These are phyloP conservation scores for Diaporthe sp. DNA, from an alignment of 2,329 filamentous ascomycete genomes.

Conservation along the genomic window DNA sequence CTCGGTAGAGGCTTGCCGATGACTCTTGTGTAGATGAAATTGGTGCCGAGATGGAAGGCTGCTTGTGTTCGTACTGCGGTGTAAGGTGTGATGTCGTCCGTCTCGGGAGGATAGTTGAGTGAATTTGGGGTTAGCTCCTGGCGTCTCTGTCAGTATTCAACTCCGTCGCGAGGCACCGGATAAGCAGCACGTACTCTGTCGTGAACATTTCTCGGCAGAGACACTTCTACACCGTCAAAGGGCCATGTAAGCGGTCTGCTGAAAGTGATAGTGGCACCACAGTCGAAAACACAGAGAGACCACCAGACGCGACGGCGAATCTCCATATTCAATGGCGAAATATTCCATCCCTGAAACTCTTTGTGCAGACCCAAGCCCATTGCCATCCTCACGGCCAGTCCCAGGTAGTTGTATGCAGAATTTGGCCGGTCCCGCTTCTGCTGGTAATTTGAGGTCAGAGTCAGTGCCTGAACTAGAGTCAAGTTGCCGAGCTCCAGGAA, in stretches of 20 bases:
- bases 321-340: slow-evolving; percentile 50
- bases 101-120: slow-evolving; percentile 51
- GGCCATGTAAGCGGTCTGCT: slow-evolving; percentile 47
- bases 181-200: slow-evolving; percentile 42
- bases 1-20: slow-evolving; percentile 59
- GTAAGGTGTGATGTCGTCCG: slow-evolving; percentile 57
- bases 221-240: slow-evolving; percentile 45
- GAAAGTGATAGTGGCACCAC: slow-evolving; percentile 56
- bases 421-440: slow-evolving; percentile 66
- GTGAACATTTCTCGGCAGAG: slow-evolving; percentile 45
- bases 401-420: slow-evolving; percentile 64
- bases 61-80: slow-evolving; percentile 59
- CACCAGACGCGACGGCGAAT: slow-evolving; percentile 55
- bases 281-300: slow-evolving; percentile 58
- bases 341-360: slow-evolving; percentile 54
- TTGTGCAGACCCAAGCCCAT: slow-evolving; percentile 63
- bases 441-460: slow-evolving; percentile 49
- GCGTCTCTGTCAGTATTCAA: slow-evolving; percentile 5
- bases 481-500: slow-evolving; percentile 44
- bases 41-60: slow-evolving; percentile 59
- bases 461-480: slow-evolving; percentile 50
- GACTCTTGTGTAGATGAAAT: slow-evolving; percentile 59
- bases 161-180: neutral
- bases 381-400: slow-evolving; percentile 62
- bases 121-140: slow-evolving; percentile 52